These are phyloP conservation scores for Tripidium arundinaceum DNA, from an alignment of 202 grass and related monocot genomes.

Conservation along the genomic window DNA sequence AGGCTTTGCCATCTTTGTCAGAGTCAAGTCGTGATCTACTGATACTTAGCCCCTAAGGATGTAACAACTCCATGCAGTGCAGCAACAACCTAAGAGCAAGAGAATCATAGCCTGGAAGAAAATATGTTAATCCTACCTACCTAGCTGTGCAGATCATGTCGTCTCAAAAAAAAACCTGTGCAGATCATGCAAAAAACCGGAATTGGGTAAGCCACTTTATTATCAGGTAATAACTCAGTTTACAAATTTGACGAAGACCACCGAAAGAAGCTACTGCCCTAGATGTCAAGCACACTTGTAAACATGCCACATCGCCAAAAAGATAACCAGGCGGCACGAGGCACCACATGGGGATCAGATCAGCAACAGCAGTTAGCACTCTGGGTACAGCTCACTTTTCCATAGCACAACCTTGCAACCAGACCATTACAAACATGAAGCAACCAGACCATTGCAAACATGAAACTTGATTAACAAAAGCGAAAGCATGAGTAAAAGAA, in stretches of 20 bases:
- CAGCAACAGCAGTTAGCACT: slow-evolving; percentile 7
- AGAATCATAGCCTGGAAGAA: not conserved
- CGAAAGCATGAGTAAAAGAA: not conserved
- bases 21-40: not conserved
- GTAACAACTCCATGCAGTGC: slow-evolving; percentile 30
- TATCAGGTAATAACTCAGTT: slow-evolving; percentile 1
- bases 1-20: not conserved
- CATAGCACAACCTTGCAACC: slow-evolving; percentile 13
- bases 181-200: not conserved
- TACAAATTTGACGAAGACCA: slow-evolving; percentile 8
- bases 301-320: not conserved
- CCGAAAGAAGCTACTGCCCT: slow-evolving; percentile 22
- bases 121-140: not conserved
- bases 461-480: not conserved
- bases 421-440: not conserved
- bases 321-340: slow-evolving; percentile 14
- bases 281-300: not conserved
- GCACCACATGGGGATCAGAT: slow-evolving; percentile 37
- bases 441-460: not conserved
- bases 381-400: slow-evolving; percentile 4
- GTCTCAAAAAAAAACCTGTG: no score
- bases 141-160: no score
- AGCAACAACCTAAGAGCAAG: not conserved
- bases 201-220: not conserved
- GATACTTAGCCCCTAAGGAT: slow-evolving; percentile 25